These are phyloP conservation scores for Aegilops longissima DNA, from an alignment of 176 grass and related monocot genomes.

Conservation along the genomic window DNA sequence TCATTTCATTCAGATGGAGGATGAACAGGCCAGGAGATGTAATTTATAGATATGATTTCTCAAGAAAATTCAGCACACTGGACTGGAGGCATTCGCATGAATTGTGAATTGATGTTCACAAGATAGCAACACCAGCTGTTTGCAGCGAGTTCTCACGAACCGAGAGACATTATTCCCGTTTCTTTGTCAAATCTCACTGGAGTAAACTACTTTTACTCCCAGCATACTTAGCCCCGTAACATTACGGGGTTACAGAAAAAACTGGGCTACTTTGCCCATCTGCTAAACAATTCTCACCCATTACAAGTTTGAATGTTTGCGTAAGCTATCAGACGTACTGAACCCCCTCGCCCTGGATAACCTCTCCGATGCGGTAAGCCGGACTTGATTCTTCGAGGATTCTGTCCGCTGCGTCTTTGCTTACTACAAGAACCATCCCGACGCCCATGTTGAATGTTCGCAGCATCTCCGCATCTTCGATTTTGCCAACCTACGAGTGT, in stretches of 20 bases:
- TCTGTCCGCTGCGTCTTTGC: conserved; percentile 45
- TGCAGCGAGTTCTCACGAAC: not conserved
- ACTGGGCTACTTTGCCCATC: conserved; percentile 1
- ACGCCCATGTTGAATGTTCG: conserved; percentile 96
- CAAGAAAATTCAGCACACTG: not conserved
- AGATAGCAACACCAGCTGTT: not conserved
- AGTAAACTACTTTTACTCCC: not conserved
- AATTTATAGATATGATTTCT: not conserved
- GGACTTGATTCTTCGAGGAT: conserved; percentile 39
- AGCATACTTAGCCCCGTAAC: not conserved
- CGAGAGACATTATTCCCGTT: conserved; percentile 15
- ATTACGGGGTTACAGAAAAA: conserved; percentile 6
- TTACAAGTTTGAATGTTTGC: not conserved
- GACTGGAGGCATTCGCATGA: not conserved
- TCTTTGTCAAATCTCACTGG: not conserved
- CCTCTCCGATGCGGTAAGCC: conserved; percentile 73
- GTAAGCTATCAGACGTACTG: conserved; percentile 43
- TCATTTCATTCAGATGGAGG: not conserved
- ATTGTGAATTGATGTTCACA: not conserved
- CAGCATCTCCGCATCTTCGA: conserved; percentile 80
- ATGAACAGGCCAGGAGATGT: not conserved
- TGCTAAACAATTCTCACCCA: not conserved
- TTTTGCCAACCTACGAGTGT: conserved; percentile 66
- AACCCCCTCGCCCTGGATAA: conserved; percentile 71
- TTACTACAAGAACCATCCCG: conserved; percentile 83